These are phyloP conservation scores for Candida sphagnicola DNA, from an alignment of 805 yeast species.

Conservation along the genomic window DNA sequence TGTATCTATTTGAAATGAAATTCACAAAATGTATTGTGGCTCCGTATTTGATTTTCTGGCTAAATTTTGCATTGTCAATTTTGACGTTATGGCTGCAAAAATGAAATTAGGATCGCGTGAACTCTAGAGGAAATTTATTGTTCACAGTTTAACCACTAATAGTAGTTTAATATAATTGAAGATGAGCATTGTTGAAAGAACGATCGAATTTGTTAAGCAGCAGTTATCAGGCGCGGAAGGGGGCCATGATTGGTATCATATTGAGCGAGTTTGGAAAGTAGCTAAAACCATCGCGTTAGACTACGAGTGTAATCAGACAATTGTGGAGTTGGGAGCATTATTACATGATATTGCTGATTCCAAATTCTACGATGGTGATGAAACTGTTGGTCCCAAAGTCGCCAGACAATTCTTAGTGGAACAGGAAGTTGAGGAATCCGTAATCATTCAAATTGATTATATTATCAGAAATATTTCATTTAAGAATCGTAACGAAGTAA, in stretches of 20 bases:
- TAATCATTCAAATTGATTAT: background rate
- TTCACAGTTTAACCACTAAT: no score
- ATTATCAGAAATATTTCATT: background rate
- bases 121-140: no score
- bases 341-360: slow-evolving; percentile 1
- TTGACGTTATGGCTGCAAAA: background rate
- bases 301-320: background rate
- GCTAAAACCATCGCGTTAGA: slow-evolving; percentile 1
- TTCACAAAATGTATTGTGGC: no score
- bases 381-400: slow-evolving; percentile 1
- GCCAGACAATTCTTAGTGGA: background rate
- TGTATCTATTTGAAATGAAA: no score
- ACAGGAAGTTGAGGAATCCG: background rate
- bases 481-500: background rate
- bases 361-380: slow-evolving; percentile 1
- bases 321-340: background rate
- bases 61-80: no score
- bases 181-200: background rate
- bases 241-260: background rate
- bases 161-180: background rate
- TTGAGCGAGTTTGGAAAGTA: background rate
- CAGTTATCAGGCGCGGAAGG: background rate
- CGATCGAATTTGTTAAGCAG: background rate
- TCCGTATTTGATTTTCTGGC: no score
- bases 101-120: background rate